These are phyloP conservation scores for Trichoderma sp. DNA, from an alignment of 2,329 filamentous ascomycete genomes.

Conservation along the genomic window DNA sequence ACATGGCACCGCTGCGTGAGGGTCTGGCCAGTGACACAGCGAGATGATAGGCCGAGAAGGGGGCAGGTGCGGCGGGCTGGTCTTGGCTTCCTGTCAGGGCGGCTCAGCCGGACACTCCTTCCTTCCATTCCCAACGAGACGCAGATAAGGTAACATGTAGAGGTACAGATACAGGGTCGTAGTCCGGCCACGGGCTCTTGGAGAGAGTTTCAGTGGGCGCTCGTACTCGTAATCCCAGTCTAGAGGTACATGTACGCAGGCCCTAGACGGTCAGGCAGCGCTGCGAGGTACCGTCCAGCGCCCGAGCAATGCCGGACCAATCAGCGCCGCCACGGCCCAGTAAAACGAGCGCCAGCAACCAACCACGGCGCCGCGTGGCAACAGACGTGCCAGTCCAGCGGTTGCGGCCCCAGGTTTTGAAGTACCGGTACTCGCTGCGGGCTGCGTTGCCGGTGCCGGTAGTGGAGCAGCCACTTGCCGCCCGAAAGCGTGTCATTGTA, in stretches of 20 bases:
- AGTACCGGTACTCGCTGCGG: constrained; percentile 1
- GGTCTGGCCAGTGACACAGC: neutral
- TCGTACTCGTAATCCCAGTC: constrained; percentile 22
- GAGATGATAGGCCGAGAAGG: constrained; percentile 6
- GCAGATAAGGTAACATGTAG: neutral
- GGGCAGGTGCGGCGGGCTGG: constrained; percentile 5
- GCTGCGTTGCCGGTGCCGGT: constrained; percentile 21
- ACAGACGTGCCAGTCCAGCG: neutral
- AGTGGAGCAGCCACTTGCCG: constrained; percentile 23
- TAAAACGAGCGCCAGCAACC: constrained; percentile 16
- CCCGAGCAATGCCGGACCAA: constrained; percentile 23
- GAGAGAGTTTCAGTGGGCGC: neutral
- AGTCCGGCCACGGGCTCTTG: neutral
- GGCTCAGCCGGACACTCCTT: constrained; percentile 25
- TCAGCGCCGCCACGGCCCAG: neutral
- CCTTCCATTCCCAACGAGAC: neutral
- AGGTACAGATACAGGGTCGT: too few species aligned
- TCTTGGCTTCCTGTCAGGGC: constrained; percentile 26
- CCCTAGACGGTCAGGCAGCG: constrained; percentile 23
- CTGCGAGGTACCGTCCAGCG: constrained; percentile 11
- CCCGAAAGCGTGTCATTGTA: constrained; percentile 16
- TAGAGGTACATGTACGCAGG: neutral
- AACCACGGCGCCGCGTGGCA: constrained; percentile 24
- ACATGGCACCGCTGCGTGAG: constrained; percentile 20
- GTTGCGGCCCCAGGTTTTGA: neutral